phyloP scores from a whole-genome alignment of 139 green algal genomes.

The Chlorella sp. region DNA sequence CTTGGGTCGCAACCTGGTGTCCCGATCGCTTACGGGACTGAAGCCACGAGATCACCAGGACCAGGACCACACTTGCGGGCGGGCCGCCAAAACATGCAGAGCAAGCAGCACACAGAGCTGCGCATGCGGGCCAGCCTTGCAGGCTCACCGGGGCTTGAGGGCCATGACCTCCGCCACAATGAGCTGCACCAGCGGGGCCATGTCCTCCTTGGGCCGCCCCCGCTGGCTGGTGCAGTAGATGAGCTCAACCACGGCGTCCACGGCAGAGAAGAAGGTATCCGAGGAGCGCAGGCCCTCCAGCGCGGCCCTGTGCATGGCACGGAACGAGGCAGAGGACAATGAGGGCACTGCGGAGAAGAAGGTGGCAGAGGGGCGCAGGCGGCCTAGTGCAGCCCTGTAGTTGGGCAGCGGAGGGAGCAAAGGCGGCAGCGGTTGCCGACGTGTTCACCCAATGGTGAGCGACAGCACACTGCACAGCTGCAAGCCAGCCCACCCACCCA shows the following conservation, averaged over 20 bases:
- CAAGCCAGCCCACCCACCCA: background rate
- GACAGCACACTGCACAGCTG: too few species aligned
- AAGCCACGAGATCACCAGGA: too few species aligned
- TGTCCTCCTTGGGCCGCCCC: slow-evolving; percentile 46
- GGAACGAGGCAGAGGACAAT: too few species aligned
- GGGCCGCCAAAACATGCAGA: too few species aligned
- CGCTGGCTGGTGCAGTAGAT: slow-evolving; percentile 44
- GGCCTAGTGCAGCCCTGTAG: background rate
- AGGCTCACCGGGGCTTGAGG: slow-evolving; percentile 53
- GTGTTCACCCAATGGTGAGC: too few species aligned
- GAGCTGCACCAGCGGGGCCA: slow-evolving; percentile 73
- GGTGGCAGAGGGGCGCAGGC: too few species aligned
- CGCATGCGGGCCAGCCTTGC: background rate
- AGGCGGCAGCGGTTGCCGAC: too few species aligned
- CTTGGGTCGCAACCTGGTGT: too few species aligned
- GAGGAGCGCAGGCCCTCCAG: slow-evolving; percentile 65
- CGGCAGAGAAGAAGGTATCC: slow-evolving; percentile 78
- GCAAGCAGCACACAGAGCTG: background rate
- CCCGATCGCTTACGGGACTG: too few species aligned
- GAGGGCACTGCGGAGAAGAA: too few species aligned
- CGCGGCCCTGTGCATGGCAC: slow-evolving; percentile 53
- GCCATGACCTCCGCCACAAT: slow-evolving; percentile 84
- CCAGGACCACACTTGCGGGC: too few species aligned
- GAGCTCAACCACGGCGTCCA: slow-evolving; percentile 76
- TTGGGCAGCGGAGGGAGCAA: too few species aligned